Conservation (phyloP, 768 basidiomycete species). For the Podaxis sp. region DNA sequence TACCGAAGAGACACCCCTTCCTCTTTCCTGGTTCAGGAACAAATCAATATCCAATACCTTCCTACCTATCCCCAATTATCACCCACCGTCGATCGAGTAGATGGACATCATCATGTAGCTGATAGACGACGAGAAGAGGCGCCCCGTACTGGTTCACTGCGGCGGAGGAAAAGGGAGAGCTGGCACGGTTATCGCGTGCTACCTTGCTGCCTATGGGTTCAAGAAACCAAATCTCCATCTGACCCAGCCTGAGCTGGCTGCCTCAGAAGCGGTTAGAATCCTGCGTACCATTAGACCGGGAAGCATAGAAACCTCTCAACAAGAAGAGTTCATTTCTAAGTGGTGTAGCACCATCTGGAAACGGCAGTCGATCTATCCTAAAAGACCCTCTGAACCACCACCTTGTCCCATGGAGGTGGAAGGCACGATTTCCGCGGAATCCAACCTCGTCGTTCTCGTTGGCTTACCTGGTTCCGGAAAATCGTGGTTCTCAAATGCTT, state of each 20-base stretch:
- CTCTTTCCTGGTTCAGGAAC: constrained; percentile 44
- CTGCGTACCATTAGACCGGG: constrained; percentile 54
- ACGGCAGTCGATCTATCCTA: constrained; percentile 49
- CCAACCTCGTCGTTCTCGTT: constrained; percentile 53
- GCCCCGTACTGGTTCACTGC: constrained; percentile 57
- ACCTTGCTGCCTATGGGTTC: constrained; percentile 58
- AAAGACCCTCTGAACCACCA: constrained; percentile 48
- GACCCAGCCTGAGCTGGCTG: constrained; percentile 47
- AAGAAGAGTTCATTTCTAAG: constrained; percentile 56
- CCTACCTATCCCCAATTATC: constrained; percentile 53
- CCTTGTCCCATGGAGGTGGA: constrained; percentile 47
- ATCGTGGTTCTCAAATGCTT: constrained; percentile 50
- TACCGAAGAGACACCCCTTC: constrained; percentile 56
- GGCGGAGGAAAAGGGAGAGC: constrained; percentile 65
- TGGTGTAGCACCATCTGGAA: constrained; percentile 64
- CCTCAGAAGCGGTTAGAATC: constrained; percentile 44
- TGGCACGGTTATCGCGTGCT: constrained; percentile 62
- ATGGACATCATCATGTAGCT: constrained; percentile 56
- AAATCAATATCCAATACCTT: constrained; percentile 51
- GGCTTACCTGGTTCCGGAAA: constrained; percentile 66
- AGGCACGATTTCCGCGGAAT: constrained; percentile 32
- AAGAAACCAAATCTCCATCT: constrained; percentile 36
- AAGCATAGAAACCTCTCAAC: constrained; percentile 55
- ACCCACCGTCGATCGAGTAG: constrained; percentile 58
- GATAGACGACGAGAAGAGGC: constrained; percentile 42